phyloP scores from a whole-genome alignment of 371 early-diverging fungal genomes.

The Mortierella sp. region DNA sequence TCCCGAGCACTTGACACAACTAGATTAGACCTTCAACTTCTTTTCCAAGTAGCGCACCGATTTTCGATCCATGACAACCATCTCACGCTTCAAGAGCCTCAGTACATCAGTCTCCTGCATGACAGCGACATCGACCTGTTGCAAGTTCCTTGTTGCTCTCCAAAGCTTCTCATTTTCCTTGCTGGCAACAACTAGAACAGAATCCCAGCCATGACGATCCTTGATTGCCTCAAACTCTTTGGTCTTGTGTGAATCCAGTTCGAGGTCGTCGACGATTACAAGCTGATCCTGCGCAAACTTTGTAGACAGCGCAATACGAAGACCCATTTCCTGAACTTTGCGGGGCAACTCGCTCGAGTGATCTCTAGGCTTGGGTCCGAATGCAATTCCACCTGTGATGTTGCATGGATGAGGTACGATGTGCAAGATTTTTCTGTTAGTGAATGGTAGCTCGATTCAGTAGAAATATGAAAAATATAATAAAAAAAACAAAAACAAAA shows the following conservation, averaged over 20 bases:
- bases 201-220: slow-evolving; percentile 64
- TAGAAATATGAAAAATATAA: too few relatives aligned
- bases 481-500: not conserved
- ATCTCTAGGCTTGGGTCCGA: slow-evolving; percentile 91
- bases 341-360: slow-evolving; percentile 85
- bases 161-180: slow-evolving; percentile 67
- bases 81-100: slow-evolving; percentile 82
- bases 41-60: slow-evolving; percentile 53
- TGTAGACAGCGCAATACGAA: slow-evolving; percentile 88
- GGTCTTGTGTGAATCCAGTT: slow-evolving; percentile 69
- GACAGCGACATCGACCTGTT: slow-evolving; percentile 71
- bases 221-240: slow-evolving; percentile 68
- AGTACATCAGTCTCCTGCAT: slow-evolving; percentile 84
- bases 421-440: not conserved
- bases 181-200: slow-evolving; percentile 64
- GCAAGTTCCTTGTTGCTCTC: slow-evolving; percentile 78
- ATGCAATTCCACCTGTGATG: slow-evolving; percentile 82
- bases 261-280: slow-evolving; percentile 82
- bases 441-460: not conserved
- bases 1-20: not conserved
- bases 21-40: slow-evolving; percentile 41
- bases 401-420: not conserved
- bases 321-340: slow-evolving; percentile 87
- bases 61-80: slow-evolving; percentile 75
- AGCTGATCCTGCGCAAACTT: slow-evolving; percentile 94